Conservation (phyloP, 345 rosid species). For the Citrus cavaleriei region DNA sequence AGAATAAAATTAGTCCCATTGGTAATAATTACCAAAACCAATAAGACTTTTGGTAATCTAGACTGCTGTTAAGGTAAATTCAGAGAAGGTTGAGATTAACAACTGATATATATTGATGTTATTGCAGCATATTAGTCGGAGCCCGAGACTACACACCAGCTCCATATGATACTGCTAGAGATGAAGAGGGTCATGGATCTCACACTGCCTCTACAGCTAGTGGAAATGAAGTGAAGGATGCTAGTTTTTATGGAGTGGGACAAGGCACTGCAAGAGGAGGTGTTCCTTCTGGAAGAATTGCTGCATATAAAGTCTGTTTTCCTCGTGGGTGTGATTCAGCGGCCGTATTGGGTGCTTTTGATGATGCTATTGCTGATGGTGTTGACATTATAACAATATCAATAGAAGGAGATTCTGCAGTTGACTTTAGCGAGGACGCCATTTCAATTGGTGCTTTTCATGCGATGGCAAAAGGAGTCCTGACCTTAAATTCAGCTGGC, state of each 20-base stretch:
- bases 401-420: accelerated
- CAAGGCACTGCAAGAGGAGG: constrained; percentile 57
- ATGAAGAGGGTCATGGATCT: constrained; percentile 35
- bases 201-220: constrained; percentile 70
- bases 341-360: constrained; percentile 40
- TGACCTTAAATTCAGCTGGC: constrained; percentile 39
- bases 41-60: too few relatives aligned
- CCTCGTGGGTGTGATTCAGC: accelerated
- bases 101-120: background rate
- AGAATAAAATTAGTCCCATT: too few relatives aligned
- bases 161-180: constrained; percentile 27
- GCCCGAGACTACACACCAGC: constrained; percentile 21
- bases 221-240: constrained; percentile 37
- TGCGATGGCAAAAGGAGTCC: constrained; percentile 45
- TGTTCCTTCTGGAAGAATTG: constrained; percentile 50
- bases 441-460: constrained; percentile 48
- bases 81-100: background rate
- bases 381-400: constrained; percentile 41
- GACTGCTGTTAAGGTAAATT: background rate
- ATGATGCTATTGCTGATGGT: constrained; percentile 63
- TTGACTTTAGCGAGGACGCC: background rate
- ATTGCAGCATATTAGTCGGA: constrained; percentile 38
- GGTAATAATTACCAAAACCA: too few relatives aligned
- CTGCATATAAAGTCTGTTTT: constrained; percentile 37
- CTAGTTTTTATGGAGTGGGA: constrained; percentile 42